Evolutionary conservation across 306 rosid species (phyloP).

Genomic region (Malus domestica): ASM211411v1 NC_041795.1:31039501-31040000

Average conservation of each 20-base stretch:
- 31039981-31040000: constrained; percentile 82
- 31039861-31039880: constrained; percentile 11
- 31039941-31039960: constrained; percentile 70
- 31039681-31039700: background rate
- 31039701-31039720: background rate
- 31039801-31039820: background rate
- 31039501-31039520: background rate
- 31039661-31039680: background rate
- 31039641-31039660: background rate
- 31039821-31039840: background rate
- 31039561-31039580: background rate
- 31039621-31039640: background rate
- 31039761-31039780: background rate
- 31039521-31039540: background rate
- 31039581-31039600: background rate
- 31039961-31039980: constrained; percentile 88
- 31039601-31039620: background rate
- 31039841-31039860: background rate
- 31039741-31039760: background rate
- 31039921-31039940: constrained; percentile 58
- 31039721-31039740: background rate
- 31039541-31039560: background rate
- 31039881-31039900: constrained; percentile 6
- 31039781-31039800: background rate
- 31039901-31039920: constrained; percentile 7